A percentile compares a stretch with the other conserved stretches of the same genome.
Evolutionary conservation across 352 stramenopile genomes (phyloP).

Genomic region (Phytophthora europaea): DNA sequence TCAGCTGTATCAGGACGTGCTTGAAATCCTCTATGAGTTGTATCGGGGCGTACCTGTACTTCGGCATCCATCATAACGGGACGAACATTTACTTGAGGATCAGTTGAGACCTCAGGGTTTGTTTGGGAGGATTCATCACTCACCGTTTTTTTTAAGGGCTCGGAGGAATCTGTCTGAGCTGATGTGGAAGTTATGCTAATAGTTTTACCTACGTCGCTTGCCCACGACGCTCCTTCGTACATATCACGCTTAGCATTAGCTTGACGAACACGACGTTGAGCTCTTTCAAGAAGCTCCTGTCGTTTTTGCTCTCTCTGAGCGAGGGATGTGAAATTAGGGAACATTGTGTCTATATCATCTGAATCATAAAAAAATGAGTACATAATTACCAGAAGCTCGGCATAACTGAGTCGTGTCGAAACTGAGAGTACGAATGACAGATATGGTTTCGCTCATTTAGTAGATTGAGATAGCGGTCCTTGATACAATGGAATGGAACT

Average conservation of each 20-base stretch:
- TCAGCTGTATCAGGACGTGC: too few species aligned
- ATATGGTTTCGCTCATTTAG: not conserved
- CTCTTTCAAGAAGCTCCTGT: not conserved
- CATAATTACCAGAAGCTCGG: not conserved
- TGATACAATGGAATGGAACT: conserved; percentile 6
- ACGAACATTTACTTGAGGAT: conserved; percentile 11
- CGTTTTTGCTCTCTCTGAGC: not conserved
- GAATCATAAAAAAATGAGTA: not conserved
- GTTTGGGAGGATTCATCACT: conserved; percentile 21
- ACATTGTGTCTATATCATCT: not conserved
- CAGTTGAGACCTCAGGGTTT: conserved; percentile 29
- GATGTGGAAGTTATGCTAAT: too few species aligned
- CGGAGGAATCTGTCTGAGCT: conserved; percentile 30
- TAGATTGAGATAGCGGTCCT: conserved; percentile 1
- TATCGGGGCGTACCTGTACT: too few species aligned
- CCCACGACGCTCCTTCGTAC: not conserved
- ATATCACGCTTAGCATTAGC: not conserved
- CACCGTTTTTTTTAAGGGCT: conserved; percentile 27
- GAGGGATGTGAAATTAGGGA: not conserved
- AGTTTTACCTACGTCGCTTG: too few species aligned
- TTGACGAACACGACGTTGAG: not conserved
- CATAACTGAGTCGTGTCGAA: conserved; percentile 2
- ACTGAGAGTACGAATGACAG: not conserved
- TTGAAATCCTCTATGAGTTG: too few species aligned
- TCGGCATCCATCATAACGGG: conserved; percentile 8